Conservation (phyloP, 2,329 filamentous ascomycete genomes). For the Fusarium sp. region DNA sequence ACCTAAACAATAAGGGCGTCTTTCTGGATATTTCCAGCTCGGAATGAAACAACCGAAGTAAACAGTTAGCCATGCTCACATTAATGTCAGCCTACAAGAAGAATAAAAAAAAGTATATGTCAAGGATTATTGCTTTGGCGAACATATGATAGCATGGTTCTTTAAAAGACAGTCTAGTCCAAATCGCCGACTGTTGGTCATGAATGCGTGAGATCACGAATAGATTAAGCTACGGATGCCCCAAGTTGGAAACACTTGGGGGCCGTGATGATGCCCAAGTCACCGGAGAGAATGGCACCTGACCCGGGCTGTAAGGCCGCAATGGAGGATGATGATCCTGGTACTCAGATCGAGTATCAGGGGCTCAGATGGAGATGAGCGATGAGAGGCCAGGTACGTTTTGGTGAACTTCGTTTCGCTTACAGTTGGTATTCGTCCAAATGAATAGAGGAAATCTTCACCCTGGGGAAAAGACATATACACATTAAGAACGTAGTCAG, state of each 20-base stretch:
- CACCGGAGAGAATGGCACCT: constrained; percentile 3
- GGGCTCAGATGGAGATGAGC: constrained; percentile 2
- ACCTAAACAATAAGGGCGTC: not conserved
- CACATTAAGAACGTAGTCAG: not conserved
- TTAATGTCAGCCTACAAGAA: not conserved
- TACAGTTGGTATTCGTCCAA: not conserved
- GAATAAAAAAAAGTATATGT: constrained; percentile 15
- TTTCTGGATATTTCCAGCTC: not conserved
- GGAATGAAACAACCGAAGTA: not conserved
- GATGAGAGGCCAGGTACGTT: not conserved
- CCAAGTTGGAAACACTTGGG: constrained; percentile 1
- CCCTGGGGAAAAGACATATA: not conserved
- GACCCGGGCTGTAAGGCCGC: constrained; percentile 16
- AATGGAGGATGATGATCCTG: constrained; percentile 27
- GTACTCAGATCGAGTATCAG: constrained; percentile 9
- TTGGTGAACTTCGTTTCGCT: not conserved
- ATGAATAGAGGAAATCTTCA: not conserved
- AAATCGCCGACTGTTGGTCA: not conserved
- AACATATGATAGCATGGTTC: constrained; percentile 28
- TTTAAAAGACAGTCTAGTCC: constrained; percentile 9
- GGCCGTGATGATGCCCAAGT: constrained; percentile 28
- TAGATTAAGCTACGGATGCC: constrained; percentile 1
- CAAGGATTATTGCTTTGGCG: not conserved
- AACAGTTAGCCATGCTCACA: not conserved
- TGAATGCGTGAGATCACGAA: not conserved